Conservation (phyloP, 176 grass and related monocot genomes). For the Pontederia crassipes region DNA sequence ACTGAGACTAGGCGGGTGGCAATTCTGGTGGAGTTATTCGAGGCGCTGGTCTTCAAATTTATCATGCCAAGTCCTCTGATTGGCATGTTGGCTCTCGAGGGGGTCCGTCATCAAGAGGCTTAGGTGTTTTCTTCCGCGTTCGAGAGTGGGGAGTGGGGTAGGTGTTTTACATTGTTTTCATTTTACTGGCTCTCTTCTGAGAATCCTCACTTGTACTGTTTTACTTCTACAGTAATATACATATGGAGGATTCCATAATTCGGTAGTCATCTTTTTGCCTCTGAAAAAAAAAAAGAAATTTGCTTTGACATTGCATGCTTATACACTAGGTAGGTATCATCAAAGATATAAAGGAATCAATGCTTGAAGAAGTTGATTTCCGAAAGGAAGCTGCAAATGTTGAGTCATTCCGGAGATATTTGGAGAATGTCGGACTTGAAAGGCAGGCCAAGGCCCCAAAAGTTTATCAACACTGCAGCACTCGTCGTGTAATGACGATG, state of each 20-base stretch:
- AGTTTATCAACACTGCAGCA: conserved; percentile 79
- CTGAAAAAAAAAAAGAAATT: neutral
- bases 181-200: too few species aligned
- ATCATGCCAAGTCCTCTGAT: too few species aligned
- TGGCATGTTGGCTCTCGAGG: too few species aligned
- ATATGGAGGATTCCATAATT: neutral
- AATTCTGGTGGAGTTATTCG: too few species aligned
- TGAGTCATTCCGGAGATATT: conserved; percentile 63
- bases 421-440: conserved; percentile 74
- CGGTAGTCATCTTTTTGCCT: neutral
- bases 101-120: too few species aligned
- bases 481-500: conserved; percentile 77
- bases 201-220: too few species aligned
- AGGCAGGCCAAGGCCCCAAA: conserved; percentile 85
- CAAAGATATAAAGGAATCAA: conserved; percentile 92
- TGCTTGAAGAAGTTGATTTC: conserved; percentile 99
- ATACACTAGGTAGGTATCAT: conserved; percentile 63
- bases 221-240: too few species aligned
- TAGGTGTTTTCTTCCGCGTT: too few species aligned
- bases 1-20: too few species aligned
- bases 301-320: neutral
- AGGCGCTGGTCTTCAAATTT: too few species aligned
- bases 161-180: too few species aligned
- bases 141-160: too few species aligned
- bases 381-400: conserved; percentile 92